Base-by-base conservation (phyloP, 1,284 basidiomycete species). In the Boletus mariae region DNA sequence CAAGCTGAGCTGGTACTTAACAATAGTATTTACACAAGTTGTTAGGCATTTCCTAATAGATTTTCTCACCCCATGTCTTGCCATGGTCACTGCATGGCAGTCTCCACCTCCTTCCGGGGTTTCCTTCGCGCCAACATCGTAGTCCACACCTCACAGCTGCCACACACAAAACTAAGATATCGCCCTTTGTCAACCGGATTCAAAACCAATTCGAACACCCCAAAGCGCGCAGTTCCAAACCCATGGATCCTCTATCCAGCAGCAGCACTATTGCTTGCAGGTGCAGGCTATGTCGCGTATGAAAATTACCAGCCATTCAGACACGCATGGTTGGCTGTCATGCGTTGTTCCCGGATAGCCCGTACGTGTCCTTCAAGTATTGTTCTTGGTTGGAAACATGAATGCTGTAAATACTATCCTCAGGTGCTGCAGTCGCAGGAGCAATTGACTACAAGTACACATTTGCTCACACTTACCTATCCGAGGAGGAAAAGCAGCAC, bases 371-470 rank as follows among this genome's bases (percentile, higher is more conserved):
- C 53, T 44, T 29, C 34, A 35, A 45, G 13, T 6, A 2, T 31
- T 29, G 44, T 50, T 47, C 47, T 48, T 45, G 23, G 23, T 41
- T 41, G 15, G 26, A 44, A 17, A 44, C 20, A 23, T 41, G n/a
- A 34, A 13, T 20, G n/a, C 7, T 38, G 17, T 42, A 13, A 42
- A 26, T 25, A 12, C 15, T 29, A 12, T 29, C 8, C n/a, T 2
- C 57, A 85, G 83, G 73, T 59, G 85, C 87, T 15, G 84, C 85
- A 15, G 67, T 86, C 12, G 66, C 77, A 7, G 80, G 84, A 35
- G 87, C 85, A 4, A 74, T 92, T 50, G 94, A 97, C 70, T 98
- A 97, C 75, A 96, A 96, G 71, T 66, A 71, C 58, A 87, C 85
- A 5, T 86, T 96, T 71, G 72, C 81, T 26, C 74, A 76, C 57